A percentile compares a stretch with the other conserved stretches of the same genome.
Conservation (phyloP, 2,329 filamentous ascomycete genomes). For the Xylaria sp. region DNA sequence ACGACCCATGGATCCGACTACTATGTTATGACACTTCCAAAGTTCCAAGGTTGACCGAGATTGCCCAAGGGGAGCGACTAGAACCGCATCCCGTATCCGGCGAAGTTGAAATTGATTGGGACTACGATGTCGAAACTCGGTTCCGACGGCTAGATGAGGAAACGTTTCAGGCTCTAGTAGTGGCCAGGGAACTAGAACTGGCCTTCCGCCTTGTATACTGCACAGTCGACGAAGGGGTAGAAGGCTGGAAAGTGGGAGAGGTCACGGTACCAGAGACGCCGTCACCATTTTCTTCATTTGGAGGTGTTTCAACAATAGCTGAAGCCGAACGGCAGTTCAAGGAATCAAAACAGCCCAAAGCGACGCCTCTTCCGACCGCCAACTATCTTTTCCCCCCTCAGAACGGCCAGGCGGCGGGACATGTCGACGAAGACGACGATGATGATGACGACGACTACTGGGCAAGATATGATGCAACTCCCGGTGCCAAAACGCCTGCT, state of each 20-base stretch:
- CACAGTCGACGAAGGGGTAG: slow-evolving; percentile 65
- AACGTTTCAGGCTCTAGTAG: slow-evolving; percentile 72
- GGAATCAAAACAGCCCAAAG: slow-evolving; percentile 40
- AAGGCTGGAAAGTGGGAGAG: slow-evolving; percentile 76
- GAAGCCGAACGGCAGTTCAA: slow-evolving; percentile 66
- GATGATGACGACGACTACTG: slow-evolving; percentile 83
- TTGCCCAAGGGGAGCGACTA: slow-evolving; percentile 66
- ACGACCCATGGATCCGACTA: slow-evolving; percentile 74
- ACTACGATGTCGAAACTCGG: slow-evolving; percentile 64
- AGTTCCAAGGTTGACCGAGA: slow-evolving; percentile 61
- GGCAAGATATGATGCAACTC: slow-evolving; percentile 77
- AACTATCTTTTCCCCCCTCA: slow-evolving; percentile 25
- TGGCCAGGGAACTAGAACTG: slow-evolving; percentile 65
- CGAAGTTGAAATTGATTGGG: slow-evolving; percentile 76
- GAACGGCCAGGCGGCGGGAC: slow-evolving; percentile 4
- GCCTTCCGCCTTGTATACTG: slow-evolving; percentile 73
- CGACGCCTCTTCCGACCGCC: slow-evolving; percentile 11
- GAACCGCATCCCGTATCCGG: slow-evolving; percentile 84
- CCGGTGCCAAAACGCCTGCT: slow-evolving; percentile 65
- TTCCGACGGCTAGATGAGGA: slow-evolving; percentile 76
- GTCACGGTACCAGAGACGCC: slow-evolving; percentile 64
- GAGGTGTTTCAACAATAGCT: slow-evolving; percentile 55
- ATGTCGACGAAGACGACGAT: slow-evolving; percentile 64
- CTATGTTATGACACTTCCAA: slow-evolving; percentile 70
- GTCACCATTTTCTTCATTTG: slow-evolving; percentile 60